Percentiles rank a stretch among this genome's conserved stretches.
Evolutionary conservation across 257 asterid species (phyloP).

Genomic region (Rehmannia glutinosa): DNA sequence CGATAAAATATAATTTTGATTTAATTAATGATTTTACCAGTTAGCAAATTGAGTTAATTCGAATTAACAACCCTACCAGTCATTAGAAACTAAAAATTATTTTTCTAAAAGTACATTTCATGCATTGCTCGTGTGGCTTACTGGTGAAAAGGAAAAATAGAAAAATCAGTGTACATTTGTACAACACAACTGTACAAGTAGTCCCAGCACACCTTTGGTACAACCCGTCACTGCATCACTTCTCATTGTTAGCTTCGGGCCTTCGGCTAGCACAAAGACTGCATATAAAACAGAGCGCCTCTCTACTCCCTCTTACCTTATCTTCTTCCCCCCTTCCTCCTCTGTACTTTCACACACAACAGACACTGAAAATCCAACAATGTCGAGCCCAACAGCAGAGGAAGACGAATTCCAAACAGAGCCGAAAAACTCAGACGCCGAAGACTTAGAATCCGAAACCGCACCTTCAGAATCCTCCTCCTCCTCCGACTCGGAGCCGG

Average conservation of each 20-base stretch:
- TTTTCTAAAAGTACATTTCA: too few relatives aligned
- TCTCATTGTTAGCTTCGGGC: not conserved
- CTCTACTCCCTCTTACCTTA: constrained; percentile 22
- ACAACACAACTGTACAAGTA: too few relatives aligned
- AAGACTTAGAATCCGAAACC: constrained; percentile 26
- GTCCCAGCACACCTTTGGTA: not conserved
- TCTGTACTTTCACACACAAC: not conserved
- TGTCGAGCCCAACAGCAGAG: constrained; percentile 21
- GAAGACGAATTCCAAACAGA: constrained; percentile 11
- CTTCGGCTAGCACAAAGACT: not conserved
- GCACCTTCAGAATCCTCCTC: constrained; percentile 10
- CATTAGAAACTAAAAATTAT: too few relatives aligned
- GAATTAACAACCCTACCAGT: too few relatives aligned
- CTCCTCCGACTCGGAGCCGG: constrained; percentile 28
- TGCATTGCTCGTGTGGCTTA: too few relatives aligned
- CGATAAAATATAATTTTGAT: too few relatives aligned
- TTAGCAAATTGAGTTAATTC: too few relatives aligned
- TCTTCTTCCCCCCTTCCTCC: constrained; percentile 19
- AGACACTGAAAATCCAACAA: constrained; percentile 13
- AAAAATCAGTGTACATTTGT: too few relatives aligned
- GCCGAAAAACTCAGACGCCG: constrained; percentile 3
- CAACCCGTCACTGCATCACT: not conserved
- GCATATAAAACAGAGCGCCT: not conserved
- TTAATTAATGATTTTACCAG: too few relatives aligned
- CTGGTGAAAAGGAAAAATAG: not conserved